These are phyloP conservation scores for Chalciporus sp. DNA, from an alignment of 1,284 basidiomycete genomes.

Conservation along the genomic window DNA sequence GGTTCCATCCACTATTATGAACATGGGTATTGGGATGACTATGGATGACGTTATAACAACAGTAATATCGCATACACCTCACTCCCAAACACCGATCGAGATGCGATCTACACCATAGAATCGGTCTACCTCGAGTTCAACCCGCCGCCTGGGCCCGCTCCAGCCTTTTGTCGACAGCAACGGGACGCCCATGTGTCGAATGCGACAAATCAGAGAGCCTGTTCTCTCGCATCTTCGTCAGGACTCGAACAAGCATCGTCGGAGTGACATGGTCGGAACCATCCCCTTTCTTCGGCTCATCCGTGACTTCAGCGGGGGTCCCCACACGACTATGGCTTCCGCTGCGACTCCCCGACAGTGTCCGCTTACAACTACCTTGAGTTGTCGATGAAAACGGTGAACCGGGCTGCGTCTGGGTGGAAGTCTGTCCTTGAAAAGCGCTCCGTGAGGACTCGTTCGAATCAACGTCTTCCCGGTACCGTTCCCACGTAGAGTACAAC, in stretches of 20 bases:
- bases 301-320: constrained; percentile 23
- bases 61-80: neutral
- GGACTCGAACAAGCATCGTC: constrained; percentile 50
- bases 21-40: neutral
- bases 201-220: constrained; percentile 63
- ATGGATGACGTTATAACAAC: neutral
- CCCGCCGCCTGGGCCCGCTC: constrained; percentile 69
- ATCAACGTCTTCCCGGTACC: constrained; percentile 65
- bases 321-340: constrained; percentile 24
- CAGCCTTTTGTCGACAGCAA: constrained; percentile 66
- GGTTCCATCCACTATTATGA: neutral
- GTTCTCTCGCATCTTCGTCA: constrained; percentile 71
- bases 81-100: neutral
- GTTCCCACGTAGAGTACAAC: constrained; percentile 86
- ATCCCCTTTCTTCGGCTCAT: constrained; percentile 16
- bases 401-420: constrained; percentile 5
- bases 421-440: constrained; percentile 10
- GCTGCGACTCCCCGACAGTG: constrained; percentile 25
- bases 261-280: constrained; percentile 49
- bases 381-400: constrained; percentile 10
- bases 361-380: constrained; percentile 23
- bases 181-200: constrained; percentile 47
- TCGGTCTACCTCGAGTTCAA: constrained; percentile 14
- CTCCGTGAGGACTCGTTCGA: constrained; percentile 32
- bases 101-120: neutral